Conservation (phyloP, 2,329 filamentous ascomycete genomes). For the Colletotrichum liriopes region DNA sequence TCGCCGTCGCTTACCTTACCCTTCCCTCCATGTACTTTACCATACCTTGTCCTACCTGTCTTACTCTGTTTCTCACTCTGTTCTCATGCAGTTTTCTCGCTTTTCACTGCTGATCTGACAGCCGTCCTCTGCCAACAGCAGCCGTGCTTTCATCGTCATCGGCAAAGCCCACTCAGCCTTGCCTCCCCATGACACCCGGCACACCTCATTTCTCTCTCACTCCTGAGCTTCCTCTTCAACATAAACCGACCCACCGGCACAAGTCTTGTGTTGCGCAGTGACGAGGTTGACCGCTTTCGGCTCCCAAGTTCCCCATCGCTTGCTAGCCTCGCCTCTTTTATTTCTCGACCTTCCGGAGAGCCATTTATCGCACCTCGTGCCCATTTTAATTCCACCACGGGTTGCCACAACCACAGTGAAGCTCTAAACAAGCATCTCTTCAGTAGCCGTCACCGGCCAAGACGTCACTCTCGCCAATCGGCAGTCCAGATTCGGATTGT, state of each 20-base stretch:
- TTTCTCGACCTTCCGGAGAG: slow-evolving; percentile 2
- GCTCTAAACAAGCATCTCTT: slow-evolving; percentile 8
- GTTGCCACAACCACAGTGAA: slow-evolving; percentile 11
- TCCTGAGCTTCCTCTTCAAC: neutral
- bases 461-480: slow-evolving; percentile 33
- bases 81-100: slow-evolving; percentile 10
- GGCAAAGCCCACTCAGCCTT: slow-evolving; percentile 14
- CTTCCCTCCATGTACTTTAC: slow-evolving; percentile 10
- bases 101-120: slow-evolving; percentile 11
- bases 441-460: slow-evolving; percentile 6
- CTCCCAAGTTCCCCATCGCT: slow-evolving; percentile 12
- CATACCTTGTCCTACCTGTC: slow-evolving; percentile 25
- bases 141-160: neutral
- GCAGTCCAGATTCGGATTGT: slow-evolving; percentile 22
- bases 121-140: slow-evolving; percentile 7
- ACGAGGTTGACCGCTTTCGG: slow-evolving; percentile 26
- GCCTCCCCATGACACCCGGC: slow-evolving; percentile 16
- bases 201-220: too few relatives aligned
- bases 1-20: slow-evolving; percentile 28
- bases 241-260: slow-evolving; percentile 1
- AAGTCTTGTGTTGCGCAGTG: neutral
- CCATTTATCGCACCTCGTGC: slow-evolving; percentile 29
- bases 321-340: neutral
- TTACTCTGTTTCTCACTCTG: slow-evolving; percentile 1
- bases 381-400: slow-evolving; percentile 33